Percentiles rank a stretch among this genome's conserved stretches.
Conservation (phyloP, 257 asterid genomes). For the Ilex aquifolium region DNA sequence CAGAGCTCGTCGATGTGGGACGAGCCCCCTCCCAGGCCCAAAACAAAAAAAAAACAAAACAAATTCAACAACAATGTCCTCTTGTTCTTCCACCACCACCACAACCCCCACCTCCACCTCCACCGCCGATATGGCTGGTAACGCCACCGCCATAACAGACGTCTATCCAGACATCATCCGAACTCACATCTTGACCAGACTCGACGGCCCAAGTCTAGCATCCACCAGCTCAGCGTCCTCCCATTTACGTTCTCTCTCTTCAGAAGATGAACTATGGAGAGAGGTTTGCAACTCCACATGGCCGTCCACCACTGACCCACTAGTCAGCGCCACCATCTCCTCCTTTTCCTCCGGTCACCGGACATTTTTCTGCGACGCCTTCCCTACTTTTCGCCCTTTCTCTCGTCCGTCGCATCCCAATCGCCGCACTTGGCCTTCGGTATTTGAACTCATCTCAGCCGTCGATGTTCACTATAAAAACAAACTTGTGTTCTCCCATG, state of each 20-base stretch:
- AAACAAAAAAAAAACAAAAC: too few species aligned
- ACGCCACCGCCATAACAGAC: conserved; percentile 29
- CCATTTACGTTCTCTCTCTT: conserved; percentile 34
- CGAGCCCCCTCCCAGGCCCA: too few species aligned
- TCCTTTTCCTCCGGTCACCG: conserved; percentile 58
- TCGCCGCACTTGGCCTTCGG: background rate
- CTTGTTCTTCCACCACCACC: conserved; percentile 10
- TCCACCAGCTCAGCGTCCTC: conserved; percentile 45
- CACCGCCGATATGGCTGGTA: conserved; percentile 8
- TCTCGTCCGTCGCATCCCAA: background rate
- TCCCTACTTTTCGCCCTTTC: conserved; percentile 31
- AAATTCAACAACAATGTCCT: background rate
- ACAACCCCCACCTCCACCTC: background rate
- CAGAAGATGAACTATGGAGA: conserved; percentile 52
- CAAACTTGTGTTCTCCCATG: conserved; percentile 43
- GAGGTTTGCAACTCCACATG: conserved; percentile 46
- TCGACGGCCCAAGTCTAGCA: conserved; percentile 72
- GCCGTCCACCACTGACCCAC: conserved; percentile 57
- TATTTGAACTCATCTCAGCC: conserved; percentile 44
- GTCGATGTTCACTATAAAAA: conserved; percentile 54
- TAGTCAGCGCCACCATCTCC: conserved; percentile 27
- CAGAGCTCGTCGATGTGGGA: too few species aligned
- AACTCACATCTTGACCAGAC: conserved; percentile 50
- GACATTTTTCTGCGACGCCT: conserved; percentile 54
- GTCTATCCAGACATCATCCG: conserved; percentile 56